Evolutionary conservation across 176 grass and related monocot species (phyloP).

Genomic region (Oryza punctata): DNA sequence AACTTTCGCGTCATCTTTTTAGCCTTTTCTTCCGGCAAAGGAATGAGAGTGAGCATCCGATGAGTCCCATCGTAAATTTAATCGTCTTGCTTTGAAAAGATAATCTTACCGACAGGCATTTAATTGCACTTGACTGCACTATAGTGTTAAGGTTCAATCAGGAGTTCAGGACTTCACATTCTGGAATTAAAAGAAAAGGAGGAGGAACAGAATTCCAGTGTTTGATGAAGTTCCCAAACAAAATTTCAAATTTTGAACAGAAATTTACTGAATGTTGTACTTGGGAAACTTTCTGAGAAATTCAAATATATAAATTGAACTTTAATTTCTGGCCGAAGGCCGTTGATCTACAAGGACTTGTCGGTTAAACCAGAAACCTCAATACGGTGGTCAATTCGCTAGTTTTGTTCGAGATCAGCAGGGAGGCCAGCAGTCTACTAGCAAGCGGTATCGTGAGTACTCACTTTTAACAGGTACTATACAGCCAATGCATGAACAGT

Average conservation of each 20-base stretch:
- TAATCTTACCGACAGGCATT: slow-evolving; percentile 16
- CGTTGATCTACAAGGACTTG: too few species aligned
- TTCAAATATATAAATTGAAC: too few species aligned
- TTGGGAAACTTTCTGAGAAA: neutral
- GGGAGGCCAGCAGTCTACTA: neutral
- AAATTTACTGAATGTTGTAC: neutral
- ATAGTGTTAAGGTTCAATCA: neutral
- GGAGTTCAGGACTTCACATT: neutral
- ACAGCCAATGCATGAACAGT: neutral
- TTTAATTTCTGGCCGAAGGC: neutral
- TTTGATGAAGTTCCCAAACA: neutral
- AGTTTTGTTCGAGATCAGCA: too few species aligned
- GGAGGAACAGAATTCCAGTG: neutral
- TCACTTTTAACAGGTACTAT: neutral
- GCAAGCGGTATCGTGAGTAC: neutral
- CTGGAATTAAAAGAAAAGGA: neutral
- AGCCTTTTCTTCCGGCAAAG: neutral
- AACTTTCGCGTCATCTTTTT: neutral
- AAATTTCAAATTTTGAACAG: neutral
- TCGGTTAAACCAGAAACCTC: neutral
- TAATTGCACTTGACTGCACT: neutral
- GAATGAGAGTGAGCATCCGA: slow-evolving; percentile 2
- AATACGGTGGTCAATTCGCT: too few species aligned
- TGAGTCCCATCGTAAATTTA: slow-evolving; percentile 14
- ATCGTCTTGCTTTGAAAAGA: neutral